A percentile compares a stretch with the other conserved stretches of the same genome.
Evolutionary conservation across 805 yeast species (phyloP).

Genomic region (Clavispora vitiphila): DNA sequence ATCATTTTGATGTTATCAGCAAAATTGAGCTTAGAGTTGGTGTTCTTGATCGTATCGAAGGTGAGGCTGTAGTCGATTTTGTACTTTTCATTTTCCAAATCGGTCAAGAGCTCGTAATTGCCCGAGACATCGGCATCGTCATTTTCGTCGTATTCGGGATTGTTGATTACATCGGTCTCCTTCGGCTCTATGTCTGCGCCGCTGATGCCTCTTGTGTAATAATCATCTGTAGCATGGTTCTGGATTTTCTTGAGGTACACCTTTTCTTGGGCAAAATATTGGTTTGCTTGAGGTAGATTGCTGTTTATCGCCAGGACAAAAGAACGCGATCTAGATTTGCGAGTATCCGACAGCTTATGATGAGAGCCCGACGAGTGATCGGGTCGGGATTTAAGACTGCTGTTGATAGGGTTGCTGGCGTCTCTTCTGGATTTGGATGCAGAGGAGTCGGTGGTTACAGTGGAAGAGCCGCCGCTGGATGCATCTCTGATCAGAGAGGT

Average conservation of each 20-base stretch:
- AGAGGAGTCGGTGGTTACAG: neutral
- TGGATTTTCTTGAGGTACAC: constrained; percentile 59
- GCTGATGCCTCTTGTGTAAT: constrained; percentile 63
- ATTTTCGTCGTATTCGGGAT: constrained; percentile 28
- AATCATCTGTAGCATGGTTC: constrained; percentile 61
- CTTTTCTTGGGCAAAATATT: constrained; percentile 59
- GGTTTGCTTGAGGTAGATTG: constrained; percentile 21
- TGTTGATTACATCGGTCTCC: constrained; percentile 6
- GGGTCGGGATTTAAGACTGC: neutral
- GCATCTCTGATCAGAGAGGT: neutral
- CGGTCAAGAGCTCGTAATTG: constrained; percentile 28
- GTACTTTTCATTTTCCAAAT: constrained; percentile 39
- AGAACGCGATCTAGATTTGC: constrained; percentile 9
- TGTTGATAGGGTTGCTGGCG: neutral
- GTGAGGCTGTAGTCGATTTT: constrained; percentile 45
- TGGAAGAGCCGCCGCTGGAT: neutral
- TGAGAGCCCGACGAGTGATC: neutral
- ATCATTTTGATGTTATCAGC: constrained; percentile 34
- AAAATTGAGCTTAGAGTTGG: constrained; percentile 16
- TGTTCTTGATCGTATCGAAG: constrained; percentile 28
- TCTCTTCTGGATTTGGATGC: neutral
- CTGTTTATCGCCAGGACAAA: constrained; percentile 13
- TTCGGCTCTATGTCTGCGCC: constrained; percentile 25
- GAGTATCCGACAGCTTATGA: neutral
- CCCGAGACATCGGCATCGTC: constrained; percentile 20